These are phyloP conservation scores for Scleroderma bovista DNA, from an alignment of 768 basidiomycete genomes.

Conservation along the genomic window DNA sequence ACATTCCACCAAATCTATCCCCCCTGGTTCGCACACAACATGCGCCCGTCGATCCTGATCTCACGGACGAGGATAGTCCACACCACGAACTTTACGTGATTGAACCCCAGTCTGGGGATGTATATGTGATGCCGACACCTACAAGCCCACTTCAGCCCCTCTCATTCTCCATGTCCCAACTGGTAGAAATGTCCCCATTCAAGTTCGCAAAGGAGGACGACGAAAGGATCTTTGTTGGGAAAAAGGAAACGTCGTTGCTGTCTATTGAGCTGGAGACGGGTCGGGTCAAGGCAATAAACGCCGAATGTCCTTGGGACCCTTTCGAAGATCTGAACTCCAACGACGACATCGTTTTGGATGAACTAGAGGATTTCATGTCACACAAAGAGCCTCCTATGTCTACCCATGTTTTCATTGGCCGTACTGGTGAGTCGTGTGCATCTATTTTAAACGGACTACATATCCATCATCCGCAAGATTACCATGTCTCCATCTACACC, in stretches of 20 bases:
- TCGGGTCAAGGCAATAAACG: conserved; percentile 66
- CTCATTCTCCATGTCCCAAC: conserved; percentile 86
- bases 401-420: conserved; percentile 56
- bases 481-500: conserved; percentile 80
- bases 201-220: conserved; percentile 59
- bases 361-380: conserved; percentile 48
- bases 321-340: conserved; percentile 46
- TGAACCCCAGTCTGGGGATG: conserved; percentile 91
- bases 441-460: not conserved
- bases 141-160: conserved; percentile 75
- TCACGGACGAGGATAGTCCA: conserved; percentile 45
- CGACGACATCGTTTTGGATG: conserved; percentile 49
- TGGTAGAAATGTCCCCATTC: conserved; percentile 84
- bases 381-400: conserved; percentile 20
- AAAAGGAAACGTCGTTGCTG: conserved; percentile 81
- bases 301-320: conserved; percentile 75
- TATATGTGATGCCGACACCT: conserved; percentile 77
- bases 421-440: conserved; percentile 45
- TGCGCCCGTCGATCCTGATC: conserved; percentile 49
- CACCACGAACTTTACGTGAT: conserved; percentile 82
- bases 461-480: conserved; percentile 51
- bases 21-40: conserved; percentile 75
- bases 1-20: conserved; percentile 49
- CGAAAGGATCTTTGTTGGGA: conserved; percentile 77
- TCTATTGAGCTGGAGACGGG: conserved; percentile 77